Conservation (phyloP, 2,329 filamentous ascomycete species). For the Colletotrichum plurivorum region DNA sequence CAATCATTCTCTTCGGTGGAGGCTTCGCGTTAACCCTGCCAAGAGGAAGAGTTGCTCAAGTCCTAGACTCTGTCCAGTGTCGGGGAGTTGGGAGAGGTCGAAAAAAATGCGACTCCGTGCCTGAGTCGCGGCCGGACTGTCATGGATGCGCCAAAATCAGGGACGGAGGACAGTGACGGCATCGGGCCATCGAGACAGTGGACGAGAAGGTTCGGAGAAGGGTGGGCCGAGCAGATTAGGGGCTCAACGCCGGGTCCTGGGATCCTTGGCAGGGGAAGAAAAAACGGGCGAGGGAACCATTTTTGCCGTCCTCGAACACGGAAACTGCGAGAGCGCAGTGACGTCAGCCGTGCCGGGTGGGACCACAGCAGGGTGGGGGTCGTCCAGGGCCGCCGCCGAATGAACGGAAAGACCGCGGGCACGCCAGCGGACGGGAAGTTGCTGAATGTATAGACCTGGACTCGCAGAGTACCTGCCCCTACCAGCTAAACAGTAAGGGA, state of each 20-base stretch:
- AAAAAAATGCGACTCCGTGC: slow-evolving; percentile 27
- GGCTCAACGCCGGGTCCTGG: slow-evolving; percentile 28
- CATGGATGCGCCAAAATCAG: slow-evolving; percentile 24
- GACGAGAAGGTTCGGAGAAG: slow-evolving; percentile 27
- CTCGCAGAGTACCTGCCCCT: too few species aligned
- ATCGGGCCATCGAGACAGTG: slow-evolving; percentile 25
- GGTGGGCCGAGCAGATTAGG: slow-evolving; percentile 37
- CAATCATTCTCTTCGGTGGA: too few species aligned
- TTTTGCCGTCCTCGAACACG: slow-evolving; percentile 29
- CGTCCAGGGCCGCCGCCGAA: neutral
- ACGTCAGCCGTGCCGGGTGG: slow-evolving; percentile 31
- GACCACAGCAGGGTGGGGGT: slow-evolving; percentile 30
- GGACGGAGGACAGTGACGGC: slow-evolving; percentile 35
- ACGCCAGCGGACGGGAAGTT: neutral
- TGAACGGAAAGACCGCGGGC: neutral
- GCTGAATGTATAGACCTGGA: too few species aligned
- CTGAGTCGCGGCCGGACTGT: slow-evolving; percentile 8
- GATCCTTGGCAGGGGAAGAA: slow-evolving; percentile 36
- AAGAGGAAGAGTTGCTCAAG: slow-evolving; percentile 27
- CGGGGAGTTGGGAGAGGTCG: slow-evolving; percentile 16
- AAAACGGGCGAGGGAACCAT: slow-evolving; percentile 27
- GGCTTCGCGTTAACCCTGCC: slow-evolving; percentile 12
- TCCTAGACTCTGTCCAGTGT: too few species aligned
- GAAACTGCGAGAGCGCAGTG: slow-evolving; percentile 24
- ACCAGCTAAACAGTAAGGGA: too few species aligned